phyloP scores from a whole-genome alignment of 371 early-diverging fungal species.

The Quaeritorhiza haematococci region DNA sequence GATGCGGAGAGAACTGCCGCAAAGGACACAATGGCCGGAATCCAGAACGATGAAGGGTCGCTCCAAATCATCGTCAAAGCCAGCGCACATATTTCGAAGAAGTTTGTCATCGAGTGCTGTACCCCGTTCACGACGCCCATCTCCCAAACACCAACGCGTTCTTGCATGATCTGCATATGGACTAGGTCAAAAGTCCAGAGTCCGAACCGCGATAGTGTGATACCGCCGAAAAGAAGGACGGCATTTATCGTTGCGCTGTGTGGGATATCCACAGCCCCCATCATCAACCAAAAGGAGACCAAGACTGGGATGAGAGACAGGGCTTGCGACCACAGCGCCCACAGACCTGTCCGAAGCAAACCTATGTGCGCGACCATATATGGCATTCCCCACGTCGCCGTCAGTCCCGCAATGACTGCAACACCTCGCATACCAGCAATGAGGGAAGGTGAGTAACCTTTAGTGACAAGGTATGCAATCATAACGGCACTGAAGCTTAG shows the following conservation, averaged over 20 bases:
- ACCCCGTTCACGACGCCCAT: slow-evolving; percentile 41
- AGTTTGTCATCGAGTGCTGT: slow-evolving; percentile 44
- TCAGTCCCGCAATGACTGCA: slow-evolving; percentile 27
- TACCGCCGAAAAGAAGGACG: slow-evolving; percentile 35
- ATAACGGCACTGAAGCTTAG: slow-evolving; percentile 40
- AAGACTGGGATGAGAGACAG: slow-evolving; percentile 27
- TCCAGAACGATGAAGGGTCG: slow-evolving; percentile 30
- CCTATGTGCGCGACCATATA: slow-evolving; percentile 29
- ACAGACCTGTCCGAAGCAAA: slow-evolving; percentile 36
- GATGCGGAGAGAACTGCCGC: slow-evolving; percentile 32
- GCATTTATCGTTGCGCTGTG: too few relatives aligned
- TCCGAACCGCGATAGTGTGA: slow-evolving; percentile 39
- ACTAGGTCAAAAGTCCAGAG: slow-evolving; percentile 52
- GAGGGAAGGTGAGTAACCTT: slow-evolving; percentile 16
- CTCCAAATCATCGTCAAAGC: slow-evolving; percentile 43
- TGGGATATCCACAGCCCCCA: neutral
- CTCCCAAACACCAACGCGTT: slow-evolving; percentile 20
- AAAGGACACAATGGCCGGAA: slow-evolving; percentile 37
- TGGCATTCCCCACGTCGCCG: slow-evolving; percentile 33
- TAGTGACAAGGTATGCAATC: slow-evolving; percentile 39
- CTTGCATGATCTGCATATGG: slow-evolving; percentile 47
- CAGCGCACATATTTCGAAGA: too few relatives aligned
- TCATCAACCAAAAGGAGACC: slow-evolving; percentile 17
- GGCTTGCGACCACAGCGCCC: slow-evolving; percentile 44
- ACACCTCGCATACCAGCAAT: slow-evolving; percentile 27